Percentiles rank a stretch among this genome's conserved stretches.
Conservation (phyloP, 2,329 filamentous ascomycete species). For the Diaporthe citrichinensis region DNA sequence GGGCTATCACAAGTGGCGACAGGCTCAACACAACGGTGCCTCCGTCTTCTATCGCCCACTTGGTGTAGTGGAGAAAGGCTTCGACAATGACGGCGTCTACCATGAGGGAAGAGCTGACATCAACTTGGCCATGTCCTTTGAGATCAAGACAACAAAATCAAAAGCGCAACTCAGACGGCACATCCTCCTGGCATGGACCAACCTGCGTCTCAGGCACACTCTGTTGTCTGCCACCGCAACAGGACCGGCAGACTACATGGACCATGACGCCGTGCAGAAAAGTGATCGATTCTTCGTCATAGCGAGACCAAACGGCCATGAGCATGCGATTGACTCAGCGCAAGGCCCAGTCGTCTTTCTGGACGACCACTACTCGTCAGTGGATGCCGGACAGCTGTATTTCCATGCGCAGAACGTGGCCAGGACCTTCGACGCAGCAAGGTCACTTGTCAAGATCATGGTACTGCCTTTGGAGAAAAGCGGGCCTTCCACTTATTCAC, state of each 20-base stretch:
- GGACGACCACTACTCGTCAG: conserved; percentile 28
- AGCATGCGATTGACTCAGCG: conserved; percentile 17
- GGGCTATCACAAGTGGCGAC: conserved; percentile 37
- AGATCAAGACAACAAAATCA: conserved; percentile 42
- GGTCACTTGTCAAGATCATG: conserved; percentile 43
- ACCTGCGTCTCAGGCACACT: conserved; percentile 44
- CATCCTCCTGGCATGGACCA: conserved; percentile 44
- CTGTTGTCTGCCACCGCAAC: conserved; percentile 42
- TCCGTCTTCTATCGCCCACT: conserved; percentile 36
- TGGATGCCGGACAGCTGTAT: conserved; percentile 41
- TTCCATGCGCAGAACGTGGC: conserved; percentile 45
- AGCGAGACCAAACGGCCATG: neutral
- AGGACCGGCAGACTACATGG: conserved; percentile 39
- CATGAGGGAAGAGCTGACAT: conserved; percentile 46
- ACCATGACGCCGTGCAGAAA: conserved; percentile 13
- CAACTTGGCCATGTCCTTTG: conserved; percentile 41
- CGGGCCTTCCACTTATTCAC: conserved; percentile 16
- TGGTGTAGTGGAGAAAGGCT: conserved; percentile 44
- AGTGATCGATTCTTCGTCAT: conserved; percentile 35
- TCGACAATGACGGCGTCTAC: conserved; percentile 46
- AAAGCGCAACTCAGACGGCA: conserved; percentile 40
- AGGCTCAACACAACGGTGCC: neutral
- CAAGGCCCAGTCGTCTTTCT: conserved; percentile 12
- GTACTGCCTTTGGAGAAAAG: conserved; percentile 42
- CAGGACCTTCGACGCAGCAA: conserved; percentile 42